These are phyloP conservation scores for Fusarium nygamai DNA, from an alignment of 2,329 filamentous ascomycete species.

Conservation along the genomic window DNA sequence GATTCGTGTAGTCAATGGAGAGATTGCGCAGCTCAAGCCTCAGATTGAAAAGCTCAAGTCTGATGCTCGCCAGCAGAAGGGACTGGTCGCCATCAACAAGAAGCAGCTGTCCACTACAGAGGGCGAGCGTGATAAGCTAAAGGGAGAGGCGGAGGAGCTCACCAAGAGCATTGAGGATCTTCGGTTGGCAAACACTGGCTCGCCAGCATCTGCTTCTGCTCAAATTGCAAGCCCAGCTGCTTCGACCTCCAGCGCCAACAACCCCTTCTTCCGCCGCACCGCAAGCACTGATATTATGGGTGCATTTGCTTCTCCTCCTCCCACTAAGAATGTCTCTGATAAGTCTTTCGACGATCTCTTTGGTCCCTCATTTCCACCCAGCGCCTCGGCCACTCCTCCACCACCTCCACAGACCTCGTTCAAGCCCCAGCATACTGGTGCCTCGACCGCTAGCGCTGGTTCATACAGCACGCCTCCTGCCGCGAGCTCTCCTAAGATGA, in stretches of 20 bases:
- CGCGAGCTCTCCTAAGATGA: slow-evolving; percentile 68
- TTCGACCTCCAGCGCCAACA: slow-evolving; percentile 80
- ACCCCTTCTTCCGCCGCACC: slow-evolving; percentile 89
- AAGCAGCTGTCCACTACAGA: slow-evolving; percentile 95
- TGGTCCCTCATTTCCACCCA: slow-evolving; percentile 70
- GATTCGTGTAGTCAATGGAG: slow-evolving; percentile 83
- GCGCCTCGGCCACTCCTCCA: slow-evolving; percentile 55
- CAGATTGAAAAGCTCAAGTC: slow-evolving; percentile 93
- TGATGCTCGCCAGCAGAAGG: slow-evolving; percentile 94
- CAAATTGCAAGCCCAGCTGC: slow-evolving; percentile 75
- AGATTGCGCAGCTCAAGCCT: slow-evolving; percentile 85
- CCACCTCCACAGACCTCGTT: slow-evolving; percentile 53
- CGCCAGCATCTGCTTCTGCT: slow-evolving; percentile 57
- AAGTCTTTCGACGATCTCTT: slow-evolving; percentile 89
- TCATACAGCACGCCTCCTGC: slow-evolving; percentile 65
- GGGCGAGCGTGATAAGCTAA: slow-evolving; percentile 86
- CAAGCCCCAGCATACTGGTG: slow-evolving; percentile 67
- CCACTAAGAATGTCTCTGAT: slow-evolving; percentile 61
- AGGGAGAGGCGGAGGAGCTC: slow-evolving; percentile 78
- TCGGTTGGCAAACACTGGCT: slow-evolving; percentile 62
- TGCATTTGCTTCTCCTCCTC: slow-evolving; percentile 60
- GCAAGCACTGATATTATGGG: slow-evolving; percentile 69
- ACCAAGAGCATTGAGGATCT: slow-evolving; percentile 70
- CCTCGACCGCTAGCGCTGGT: slow-evolving; percentile 62
- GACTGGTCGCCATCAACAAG: slow-evolving; percentile 96